Evolutionary conservation across 2,329 filamentous ascomycete species (phyloP), one percentile per base, ranked within the genome.

Genomic region (Massarina eburnea): DNA sequence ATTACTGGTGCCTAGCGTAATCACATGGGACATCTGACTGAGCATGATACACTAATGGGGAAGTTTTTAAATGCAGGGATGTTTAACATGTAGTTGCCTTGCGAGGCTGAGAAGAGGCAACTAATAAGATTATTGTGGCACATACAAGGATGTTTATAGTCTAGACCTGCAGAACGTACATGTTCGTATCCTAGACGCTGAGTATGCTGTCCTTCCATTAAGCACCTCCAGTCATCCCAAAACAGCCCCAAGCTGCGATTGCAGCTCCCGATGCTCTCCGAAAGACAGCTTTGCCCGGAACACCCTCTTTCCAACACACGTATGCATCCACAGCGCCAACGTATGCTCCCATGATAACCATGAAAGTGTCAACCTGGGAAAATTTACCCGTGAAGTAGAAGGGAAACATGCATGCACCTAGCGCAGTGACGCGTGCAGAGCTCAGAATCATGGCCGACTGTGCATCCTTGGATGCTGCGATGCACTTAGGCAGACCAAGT

Each of bases 401-500:
- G 0, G 49, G 49, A 24, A 42, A 52, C 17, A 54, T 32, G 2
- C 37, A 34, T 2, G 44, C 17, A 8, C 52, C 48, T n/a, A 52
- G 48, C 4, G 34, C 24, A 3, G 50, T 51, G 15, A 42, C 47
- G 12, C 51, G 46, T 10, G 48, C 55, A 39, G 47, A 47, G 39
- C 45, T 44, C n/a, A 56, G 41, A 14, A 58, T 54, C 55, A 71
- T 71, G 24, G n/a, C n/a, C n/a, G n/a, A n/a, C n/a, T n/a, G n/a
- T n/a, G n/a, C n/a, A n/a, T n/a, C n/a, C n/a, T n/a, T n/a, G 12
- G 67, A 70, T 3, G 21, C 39, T 43, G 55, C 59, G 36, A 71
- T 59, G 9, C 58, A 66, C 4, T 54, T 48, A 1, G 68, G 67
- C 1, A 72, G 52, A 9, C 67, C 67, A 46, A 64, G 67, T 45